Percentiles rank a stretch among this genome's conserved stretches.
Conservation (phyloP, 345 rosid genomes). For the Dimocarpus longan region DNA sequence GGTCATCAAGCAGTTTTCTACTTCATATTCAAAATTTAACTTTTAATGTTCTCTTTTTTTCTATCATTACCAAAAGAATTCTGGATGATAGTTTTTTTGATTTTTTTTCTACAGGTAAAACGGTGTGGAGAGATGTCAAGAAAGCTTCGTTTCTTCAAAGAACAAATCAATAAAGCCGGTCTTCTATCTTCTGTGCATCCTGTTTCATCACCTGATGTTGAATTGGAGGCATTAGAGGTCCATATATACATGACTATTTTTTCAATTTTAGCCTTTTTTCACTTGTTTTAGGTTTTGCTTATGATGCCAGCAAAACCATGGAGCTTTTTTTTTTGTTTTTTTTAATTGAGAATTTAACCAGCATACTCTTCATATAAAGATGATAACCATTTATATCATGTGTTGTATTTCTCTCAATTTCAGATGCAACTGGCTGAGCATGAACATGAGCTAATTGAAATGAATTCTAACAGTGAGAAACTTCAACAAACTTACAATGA, state of each 20-base stretch:
- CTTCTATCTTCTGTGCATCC: slow-evolving; percentile 61
- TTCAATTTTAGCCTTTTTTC: background rate
- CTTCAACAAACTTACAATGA: slow-evolving; percentile 87
- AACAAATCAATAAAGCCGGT: slow-evolving; percentile 91
- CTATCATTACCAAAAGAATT: slow-evolving; percentile 1
- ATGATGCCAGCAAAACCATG: background rate
- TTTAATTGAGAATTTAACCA: background rate
- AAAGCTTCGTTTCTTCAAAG: slow-evolving; percentile 83
- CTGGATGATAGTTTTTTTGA: slow-evolving; percentile 9
- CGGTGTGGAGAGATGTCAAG: slow-evolving; percentile 98
- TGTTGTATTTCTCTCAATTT: slow-evolving; percentile 29
- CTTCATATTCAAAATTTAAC: background rate
- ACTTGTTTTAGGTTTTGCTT: slow-evolving; percentile 4
- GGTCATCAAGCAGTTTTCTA: background rate
- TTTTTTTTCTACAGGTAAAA: slow-evolving; percentile 63
- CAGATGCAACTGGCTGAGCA: slow-evolving; percentile 89
- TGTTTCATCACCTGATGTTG: slow-evolving; percentile 70
- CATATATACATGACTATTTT: slow-evolving; percentile 20
- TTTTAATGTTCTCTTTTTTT: background rate
- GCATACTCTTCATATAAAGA: background rate
- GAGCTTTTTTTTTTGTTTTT: background rate
- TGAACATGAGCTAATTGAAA: slow-evolving; percentile 88
- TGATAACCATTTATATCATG: slow-evolving; percentile 11
- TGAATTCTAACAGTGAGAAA: slow-evolving; percentile 91
- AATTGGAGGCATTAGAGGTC: slow-evolving; percentile 93